Conservation (phyloP, 1,284 basidiomycete genomes). For the Flammula alnicola region DNA sequence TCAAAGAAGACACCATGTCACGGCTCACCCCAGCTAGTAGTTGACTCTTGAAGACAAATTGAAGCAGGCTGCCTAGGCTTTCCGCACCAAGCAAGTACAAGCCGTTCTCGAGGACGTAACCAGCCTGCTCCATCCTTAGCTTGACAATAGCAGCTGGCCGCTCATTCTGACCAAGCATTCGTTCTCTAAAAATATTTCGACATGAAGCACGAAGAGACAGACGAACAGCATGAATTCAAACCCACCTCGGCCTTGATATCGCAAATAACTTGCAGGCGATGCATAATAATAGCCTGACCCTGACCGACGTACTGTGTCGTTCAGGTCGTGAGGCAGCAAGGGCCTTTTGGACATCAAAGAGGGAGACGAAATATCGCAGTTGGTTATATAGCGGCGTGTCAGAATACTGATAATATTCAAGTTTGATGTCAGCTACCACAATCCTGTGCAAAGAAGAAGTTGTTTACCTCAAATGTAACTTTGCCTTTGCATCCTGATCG, state of each 20-base stretch:
- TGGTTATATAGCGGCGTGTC: constrained; percentile 88
- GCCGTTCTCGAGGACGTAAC: too few relatives aligned
- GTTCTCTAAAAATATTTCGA: constrained; percentile 80
- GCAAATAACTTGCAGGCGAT: not conserved
- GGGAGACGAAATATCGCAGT: constrained; percentile 76
- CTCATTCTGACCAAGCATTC: too few relatives aligned
- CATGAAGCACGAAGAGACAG: constrained; percentile 59
- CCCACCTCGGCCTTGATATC: constrained; percentile 56
- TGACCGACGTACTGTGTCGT: constrained; percentile 49
- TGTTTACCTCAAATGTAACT: constrained; percentile 76
- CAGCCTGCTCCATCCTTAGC: too few relatives aligned
- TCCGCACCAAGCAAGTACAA: too few relatives aligned
- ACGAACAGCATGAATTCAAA: too few relatives aligned
- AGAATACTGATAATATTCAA: constrained; percentile 63
- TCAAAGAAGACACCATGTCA: too few relatives aligned
- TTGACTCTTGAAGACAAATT: too few relatives aligned
- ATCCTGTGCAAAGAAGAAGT: not conserved
- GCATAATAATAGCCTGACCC: not conserved
- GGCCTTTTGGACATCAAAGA: constrained; percentile 80
- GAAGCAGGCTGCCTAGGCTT: too few relatives aligned
- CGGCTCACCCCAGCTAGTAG: too few relatives aligned
- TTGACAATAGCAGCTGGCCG: too few relatives aligned
- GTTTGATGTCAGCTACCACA: not conserved
- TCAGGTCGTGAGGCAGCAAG: constrained; percentile 50
- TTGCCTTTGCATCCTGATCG: constrained; percentile 68